These are phyloP conservation scores for Ustilago sp. DNA, from an alignment of 1,284 basidiomycete genomes.

Conservation along the genomic window DNA sequence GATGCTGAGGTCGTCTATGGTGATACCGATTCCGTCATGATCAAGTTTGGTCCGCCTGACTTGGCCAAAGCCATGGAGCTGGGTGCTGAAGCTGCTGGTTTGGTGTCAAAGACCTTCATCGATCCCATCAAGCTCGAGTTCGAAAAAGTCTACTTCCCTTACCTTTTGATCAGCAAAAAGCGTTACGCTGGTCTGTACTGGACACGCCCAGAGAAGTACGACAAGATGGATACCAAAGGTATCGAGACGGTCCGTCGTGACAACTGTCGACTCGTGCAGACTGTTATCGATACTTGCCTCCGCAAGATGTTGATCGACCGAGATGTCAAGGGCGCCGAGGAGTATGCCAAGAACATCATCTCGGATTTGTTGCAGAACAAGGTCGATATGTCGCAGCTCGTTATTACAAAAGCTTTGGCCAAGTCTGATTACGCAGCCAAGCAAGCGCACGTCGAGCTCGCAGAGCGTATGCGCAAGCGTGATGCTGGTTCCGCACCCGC, in stretches of 20 bases:
- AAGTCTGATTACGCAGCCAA: slow-evolving; percentile 68
- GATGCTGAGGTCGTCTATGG: slow-evolving; percentile 69
- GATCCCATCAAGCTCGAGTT: slow-evolving; percentile 69
- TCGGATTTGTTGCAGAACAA: slow-evolving; percentile 69
- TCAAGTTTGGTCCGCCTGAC: slow-evolving; percentile 67
- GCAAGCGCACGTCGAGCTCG: slow-evolving; percentile 68
- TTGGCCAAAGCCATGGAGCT: slow-evolving; percentile 65
- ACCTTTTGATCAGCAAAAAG: slow-evolving; percentile 69
- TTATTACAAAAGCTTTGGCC: slow-evolving; percentile 68
- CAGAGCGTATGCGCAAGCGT: slow-evolving; percentile 68
- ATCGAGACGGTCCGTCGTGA: slow-evolving; percentile 70
- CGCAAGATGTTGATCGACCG: slow-evolving; percentile 70
- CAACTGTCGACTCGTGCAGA: slow-evolving; percentile 69
- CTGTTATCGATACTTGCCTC: slow-evolving; percentile 68
- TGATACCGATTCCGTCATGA: slow-evolving; percentile 69
- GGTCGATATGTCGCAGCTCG: slow-evolving; percentile 69
- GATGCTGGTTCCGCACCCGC: slow-evolving; percentile 68
- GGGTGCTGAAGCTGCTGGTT: slow-evolving; percentile 90
- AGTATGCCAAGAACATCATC: slow-evolving; percentile 67
- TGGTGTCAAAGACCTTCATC: slow-evolving; percentile 74
- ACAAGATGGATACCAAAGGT: slow-evolving; percentile 70
- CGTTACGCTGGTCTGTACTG: slow-evolving; percentile 69
- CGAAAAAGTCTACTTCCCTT: slow-evolving; percentile 69
- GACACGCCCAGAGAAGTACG: slow-evolving; percentile 65
- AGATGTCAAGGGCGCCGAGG: slow-evolving; percentile 68